Evolutionary conservation across 2,329 filamentous ascomycete species (phyloP), one percentile per base, ranked within the genome.

Genomic region (Pyrenophora seminiperda): DNA sequence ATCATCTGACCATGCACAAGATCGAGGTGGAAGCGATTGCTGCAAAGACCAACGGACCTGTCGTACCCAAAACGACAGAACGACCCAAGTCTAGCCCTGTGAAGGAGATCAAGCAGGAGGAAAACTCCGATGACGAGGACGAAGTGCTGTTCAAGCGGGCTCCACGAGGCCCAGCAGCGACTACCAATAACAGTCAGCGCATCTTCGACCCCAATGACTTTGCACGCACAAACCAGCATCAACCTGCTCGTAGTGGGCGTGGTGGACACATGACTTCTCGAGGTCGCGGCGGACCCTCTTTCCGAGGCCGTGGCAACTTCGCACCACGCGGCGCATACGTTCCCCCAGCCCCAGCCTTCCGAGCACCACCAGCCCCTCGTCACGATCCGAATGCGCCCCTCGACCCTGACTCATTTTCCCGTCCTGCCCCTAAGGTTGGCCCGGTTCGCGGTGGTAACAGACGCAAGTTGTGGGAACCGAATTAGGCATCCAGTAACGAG

Each of bases 191-290:
- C 41, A 62, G 54, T 20, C 66, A 70, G 53, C 70, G 64, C n/a
- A 68, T 79, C 32, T 73, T 76, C 48, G 78, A 80, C 51, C 77
- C 78, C 6, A 77, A 79, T 53, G 73, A 76, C 15, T 80, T 80
- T 55, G 73, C 67, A n/a, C 73, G 77, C 40, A 59, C 67, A 13
- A 66, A 54, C 14, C 63, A 70, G 15, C 66, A 65, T 13, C 60
- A 58, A 19, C 59, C 61, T 7, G 61, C 59, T n/a, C 68, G 70
- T n/a, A 68, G 71, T 30, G 64, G 65, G 33, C 66, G 69, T 36
- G 68, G 65, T 41, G 63, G 58, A 32, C 60, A 62, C 36, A 47
- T 49, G 22, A 40, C 58, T 11, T 46, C 58, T 40, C 62, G 64
- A 47, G 68, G 65, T 32, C 63, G 63, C 22, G 62, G 62, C 22